Evolutionary conservation across 2,329 filamentous ascomycete species (phyloP).

Genomic region (Tolypocladium nubicola): DNA sequence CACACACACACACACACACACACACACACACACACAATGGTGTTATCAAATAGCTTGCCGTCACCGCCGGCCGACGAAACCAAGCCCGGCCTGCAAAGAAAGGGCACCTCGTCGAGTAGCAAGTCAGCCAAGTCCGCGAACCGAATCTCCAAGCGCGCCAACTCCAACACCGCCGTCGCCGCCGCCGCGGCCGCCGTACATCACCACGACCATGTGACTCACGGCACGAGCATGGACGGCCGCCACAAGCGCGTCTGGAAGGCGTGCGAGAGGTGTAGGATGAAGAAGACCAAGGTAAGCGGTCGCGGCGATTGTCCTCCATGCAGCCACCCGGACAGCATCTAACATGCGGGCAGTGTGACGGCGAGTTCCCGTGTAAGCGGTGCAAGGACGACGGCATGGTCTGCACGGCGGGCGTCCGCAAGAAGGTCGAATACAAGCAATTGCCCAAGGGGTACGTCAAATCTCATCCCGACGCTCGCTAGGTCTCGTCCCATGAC

Average conservation of each 20-base stretch:
- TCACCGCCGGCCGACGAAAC: conserved; percentile 41
- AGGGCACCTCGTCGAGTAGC: conserved; percentile 18
- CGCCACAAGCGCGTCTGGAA: conserved; percentile 58
- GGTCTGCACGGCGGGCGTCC: conserved; percentile 51
- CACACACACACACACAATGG: conserved; percentile 17
- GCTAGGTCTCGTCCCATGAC: background rate
- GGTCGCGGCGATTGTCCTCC: background rate
- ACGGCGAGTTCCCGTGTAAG: conserved; percentile 57
- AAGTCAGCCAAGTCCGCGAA: conserved; percentile 35
- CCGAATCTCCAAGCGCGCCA: conserved; percentile 40
- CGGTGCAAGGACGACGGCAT: conserved; percentile 55
- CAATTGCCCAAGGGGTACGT: conserved; percentile 51
- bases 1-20: background rate
- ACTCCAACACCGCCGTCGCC: conserved; percentile 22
- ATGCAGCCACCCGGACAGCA: background rate
- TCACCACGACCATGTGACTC: conserved; percentile 25
- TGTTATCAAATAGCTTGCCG: conserved; percentile 38
- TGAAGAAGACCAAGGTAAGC: conserved; percentile 59
- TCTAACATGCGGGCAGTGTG: conserved; percentile 32
- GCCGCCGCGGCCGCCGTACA: conserved; percentile 20
- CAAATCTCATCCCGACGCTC: background rate
- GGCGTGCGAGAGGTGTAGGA: conserved; percentile 54
- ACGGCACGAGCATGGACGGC: conserved; percentile 33
- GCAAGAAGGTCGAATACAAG: conserved; percentile 61
- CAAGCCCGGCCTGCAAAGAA: conserved; percentile 25